Conservation (phyloP, 805 yeast species). For the Candida andamanensis region DNA sequence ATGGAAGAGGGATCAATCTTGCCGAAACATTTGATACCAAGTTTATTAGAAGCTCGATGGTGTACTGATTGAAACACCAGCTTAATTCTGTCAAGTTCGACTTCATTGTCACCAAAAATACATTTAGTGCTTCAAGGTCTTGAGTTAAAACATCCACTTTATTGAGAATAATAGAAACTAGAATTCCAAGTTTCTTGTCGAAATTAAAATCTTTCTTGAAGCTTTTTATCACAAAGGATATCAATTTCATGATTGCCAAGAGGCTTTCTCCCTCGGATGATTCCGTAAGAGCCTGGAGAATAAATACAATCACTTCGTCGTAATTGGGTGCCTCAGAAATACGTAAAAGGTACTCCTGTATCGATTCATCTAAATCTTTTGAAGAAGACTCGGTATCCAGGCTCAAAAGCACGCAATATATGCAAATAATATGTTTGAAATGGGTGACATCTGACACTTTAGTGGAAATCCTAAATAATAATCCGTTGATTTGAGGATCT, state of each 20-base stretch:
- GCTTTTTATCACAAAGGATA: not conserved
- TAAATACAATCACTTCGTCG: not conserved
- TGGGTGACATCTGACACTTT: not conserved
- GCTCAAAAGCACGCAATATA: constrained; percentile 1
- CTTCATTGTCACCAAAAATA: constrained; percentile 26
- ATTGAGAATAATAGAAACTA: constrained; percentile 3
- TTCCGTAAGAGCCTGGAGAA: not conserved
- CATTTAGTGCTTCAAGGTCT: constrained; percentile 2
- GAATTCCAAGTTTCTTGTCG: constrained; percentile 2
- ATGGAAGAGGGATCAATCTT: constrained; percentile 1
- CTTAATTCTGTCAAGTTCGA: constrained; percentile 29
- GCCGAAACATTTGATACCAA: constrained; percentile 24
- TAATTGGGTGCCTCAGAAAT: not conserved
- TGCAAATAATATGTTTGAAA: constrained; percentile 3
- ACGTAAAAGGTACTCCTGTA: not conserved
- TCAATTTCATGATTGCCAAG: not conserved
- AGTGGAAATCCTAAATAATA: constrained; percentile 3
- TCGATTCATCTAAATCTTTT: not conserved
- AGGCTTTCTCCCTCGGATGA: not conserved
- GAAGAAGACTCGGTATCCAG: not conserved
- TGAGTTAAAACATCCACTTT: not conserved
- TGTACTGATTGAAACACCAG: constrained; percentile 62
- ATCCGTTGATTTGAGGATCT: not conserved
- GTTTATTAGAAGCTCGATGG: constrained; percentile 51
- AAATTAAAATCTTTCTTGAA: constrained; percentile 3